Base-by-base conservation (phyloP, 495 filamentous ascomycete species). In the Podospora pseudocomata region DNA sequence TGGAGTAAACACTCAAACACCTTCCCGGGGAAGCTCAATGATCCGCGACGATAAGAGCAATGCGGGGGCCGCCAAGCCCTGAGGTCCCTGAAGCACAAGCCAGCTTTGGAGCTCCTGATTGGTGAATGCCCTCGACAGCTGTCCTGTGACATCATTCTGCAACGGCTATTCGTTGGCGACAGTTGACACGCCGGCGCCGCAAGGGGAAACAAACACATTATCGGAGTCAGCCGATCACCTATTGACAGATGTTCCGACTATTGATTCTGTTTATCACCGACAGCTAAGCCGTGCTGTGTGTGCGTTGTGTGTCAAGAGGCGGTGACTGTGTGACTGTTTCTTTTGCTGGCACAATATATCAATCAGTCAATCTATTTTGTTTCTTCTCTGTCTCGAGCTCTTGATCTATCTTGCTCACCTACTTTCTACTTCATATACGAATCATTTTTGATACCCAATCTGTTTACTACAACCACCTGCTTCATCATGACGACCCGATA, bases 401-500 rank as follows among this genome's bases (percentile, higher is more conserved):
- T 49, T 49, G 39, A 18, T 49, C 11, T 53, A 23, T 39, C 11
- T 53, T 66, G 19, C 57, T 49, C 23, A 19, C 39, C 39, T 49
- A 11, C 39, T 49, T 11, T 16, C 39, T 49, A 2, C 23, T 23
- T 23, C 23, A 23, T 49, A 2, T 16, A 32, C 30, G 30, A 32
- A 49, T 49, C 39, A 11, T 11, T 16, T 13, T 49, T 18, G 39
- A 49, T 49, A 49, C 13, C 39, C 39, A 32, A 5, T 49, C 13
- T 49, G 39, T 9, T 3, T 49, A 49, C 13, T 3, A 2, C 9
- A 13, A 6, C 39, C 7, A 0, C 13, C 13, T 49, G 39, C 7
- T 64, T 16, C 63, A 73, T 27, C 62, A 97, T 97, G 93, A 97
- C 93, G 16, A 92, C 92, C 19, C 86, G 93, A 65, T 97, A 97